Evolutionary conservation across 345 rosid species (phyloP).

Genomic region (Eutrema japonicum): DNA sequence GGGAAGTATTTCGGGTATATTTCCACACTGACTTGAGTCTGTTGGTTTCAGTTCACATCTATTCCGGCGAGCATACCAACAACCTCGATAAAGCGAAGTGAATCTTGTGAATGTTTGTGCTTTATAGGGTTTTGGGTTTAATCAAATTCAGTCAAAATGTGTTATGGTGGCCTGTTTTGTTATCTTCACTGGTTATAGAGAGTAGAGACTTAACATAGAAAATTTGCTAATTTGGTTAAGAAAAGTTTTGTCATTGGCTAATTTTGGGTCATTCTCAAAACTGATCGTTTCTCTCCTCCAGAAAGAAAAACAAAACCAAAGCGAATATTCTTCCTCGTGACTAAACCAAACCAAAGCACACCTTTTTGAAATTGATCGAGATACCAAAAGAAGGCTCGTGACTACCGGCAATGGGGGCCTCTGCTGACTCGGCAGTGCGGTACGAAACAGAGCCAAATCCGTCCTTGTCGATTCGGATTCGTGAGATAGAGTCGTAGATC

Average conservation of each 20-base stretch:
- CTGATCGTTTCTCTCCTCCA: conserved; percentile 3
- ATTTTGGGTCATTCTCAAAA: conserved; percentile 7
- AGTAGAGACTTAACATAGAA: not conserved
- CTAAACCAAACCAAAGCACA: conserved; percentile 1
- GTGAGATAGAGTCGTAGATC: conserved; percentile 88
- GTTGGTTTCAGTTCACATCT: no score
- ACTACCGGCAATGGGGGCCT: conserved; percentile 75
- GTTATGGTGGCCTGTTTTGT: not conserved
- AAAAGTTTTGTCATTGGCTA: conserved; percentile 29
- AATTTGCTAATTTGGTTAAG: conserved; percentile 24
- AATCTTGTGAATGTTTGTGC: not conserved
- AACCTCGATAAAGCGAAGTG: no score
- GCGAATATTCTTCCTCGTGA: conserved; percentile 17
- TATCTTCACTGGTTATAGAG: not conserved
- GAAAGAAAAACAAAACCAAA: conserved; percentile 7
- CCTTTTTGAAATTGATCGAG: conserved; percentile 61
- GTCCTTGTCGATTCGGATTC: conserved; percentile 75
- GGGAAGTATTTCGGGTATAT: no score
- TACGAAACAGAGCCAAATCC: conserved; percentile 61
- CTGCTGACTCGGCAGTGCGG: conserved; percentile 75
- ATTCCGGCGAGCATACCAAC: no score
- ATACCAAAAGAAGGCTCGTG: conserved; percentile 75
- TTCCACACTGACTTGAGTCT: no score
- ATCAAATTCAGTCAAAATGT: not conserved
- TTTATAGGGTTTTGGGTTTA: conserved; percentile 1